Evolutionary conservation across 2,329 filamentous ascomycete genomes (phyloP).

Genomic region (Colletotrichum godetiae): DNA sequence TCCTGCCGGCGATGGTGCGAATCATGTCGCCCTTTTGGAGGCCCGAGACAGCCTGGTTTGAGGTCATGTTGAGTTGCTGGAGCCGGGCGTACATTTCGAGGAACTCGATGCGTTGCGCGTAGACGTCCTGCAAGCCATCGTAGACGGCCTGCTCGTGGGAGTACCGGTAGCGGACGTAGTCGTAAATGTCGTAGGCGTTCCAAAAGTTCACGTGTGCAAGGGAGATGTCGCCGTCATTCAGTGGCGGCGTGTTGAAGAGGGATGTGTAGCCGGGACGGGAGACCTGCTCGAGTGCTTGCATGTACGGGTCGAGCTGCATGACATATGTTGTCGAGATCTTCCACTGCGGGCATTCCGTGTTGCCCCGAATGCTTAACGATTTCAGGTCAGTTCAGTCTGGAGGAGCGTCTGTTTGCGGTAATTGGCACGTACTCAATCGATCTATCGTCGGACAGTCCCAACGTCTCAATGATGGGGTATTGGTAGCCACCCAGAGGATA

Average conservation of each 20-base stretch:
- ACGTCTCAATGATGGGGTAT: slow-evolving; percentile 74
- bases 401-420: no score
- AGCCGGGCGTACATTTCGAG: slow-evolving; percentile 73
- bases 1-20: slow-evolving; percentile 64
- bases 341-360: slow-evolving; percentile 52
- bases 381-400: neutral
- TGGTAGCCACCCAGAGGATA: slow-evolving; percentile 84
- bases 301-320: slow-evolving; percentile 40
- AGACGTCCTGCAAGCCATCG: slow-evolving; percentile 48
- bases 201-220: slow-evolving; percentile 51
- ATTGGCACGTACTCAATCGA: slow-evolving; percentile 55
- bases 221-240: slow-evolving; percentile 51
- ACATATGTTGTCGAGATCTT: slow-evolving; percentile 42
- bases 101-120: slow-evolving; percentile 54
- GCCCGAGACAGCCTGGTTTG: slow-evolving; percentile 70
- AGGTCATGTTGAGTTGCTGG: slow-evolving; percentile 70
- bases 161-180: slow-evolving; percentile 66
- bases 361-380: slow-evolving; percentile 51
- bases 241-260: slow-evolving; percentile 50
- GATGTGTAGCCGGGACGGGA: slow-evolving; percentile 54
- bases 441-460: slow-evolving; percentile 57
- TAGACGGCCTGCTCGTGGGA: slow-evolving; percentile 60
- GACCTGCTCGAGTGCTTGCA: slow-evolving; percentile 41
- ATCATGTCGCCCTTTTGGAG: slow-evolving; percentile 50
- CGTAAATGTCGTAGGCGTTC: slow-evolving; percentile 65